Evolutionary conservation across 805 yeast genomes (phyloP).

Genomic region (Cyberlindnera lachancei): DNA sequence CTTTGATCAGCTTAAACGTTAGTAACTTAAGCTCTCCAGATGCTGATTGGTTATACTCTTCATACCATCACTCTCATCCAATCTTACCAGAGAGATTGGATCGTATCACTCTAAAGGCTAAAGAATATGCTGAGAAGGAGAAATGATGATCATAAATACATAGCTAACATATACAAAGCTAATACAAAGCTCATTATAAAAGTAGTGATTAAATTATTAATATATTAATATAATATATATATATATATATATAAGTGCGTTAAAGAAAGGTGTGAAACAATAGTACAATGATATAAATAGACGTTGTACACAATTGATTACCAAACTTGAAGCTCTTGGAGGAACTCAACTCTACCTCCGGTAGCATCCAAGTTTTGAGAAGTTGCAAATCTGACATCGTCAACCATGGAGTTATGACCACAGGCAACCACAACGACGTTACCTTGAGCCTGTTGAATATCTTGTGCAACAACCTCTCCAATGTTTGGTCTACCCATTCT

Average conservation of each 20-base stretch:
- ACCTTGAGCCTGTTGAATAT: constrained; percentile 30
- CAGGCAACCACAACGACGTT: constrained; percentile 43
- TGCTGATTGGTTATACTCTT: constrained; percentile 84
- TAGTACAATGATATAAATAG: not conserved
- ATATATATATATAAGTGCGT: not conserved
- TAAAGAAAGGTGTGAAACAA: not conserved
- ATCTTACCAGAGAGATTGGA: constrained; percentile 80
- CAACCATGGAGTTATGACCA: constrained; percentile 49
- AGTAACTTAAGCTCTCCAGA: constrained; percentile 82
- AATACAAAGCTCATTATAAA: too few species aligned
- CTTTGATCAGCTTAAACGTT: constrained; percentile 69
- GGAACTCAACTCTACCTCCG: constrained; percentile 41
- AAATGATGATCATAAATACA: too few species aligned
- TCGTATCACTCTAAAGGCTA: constrained; percentile 46
- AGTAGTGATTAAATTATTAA: too few species aligned
- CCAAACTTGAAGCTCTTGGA: constrained; percentile 58
- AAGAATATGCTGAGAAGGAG: constrained; percentile 10
- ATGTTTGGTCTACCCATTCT: constrained; percentile 39
- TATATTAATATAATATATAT: not conserved
- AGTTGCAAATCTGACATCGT: constrained; percentile 39
- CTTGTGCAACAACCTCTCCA: constrained; percentile 28
- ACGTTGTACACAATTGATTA: constrained; percentile 10
- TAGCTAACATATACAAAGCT: too few species aligned
- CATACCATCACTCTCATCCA: constrained; percentile 89
- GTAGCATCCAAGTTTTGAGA: constrained; percentile 24